Conservation (phyloP, 164 flowering plant genomes). For the Magnolia kwangsiensis region DNA sequence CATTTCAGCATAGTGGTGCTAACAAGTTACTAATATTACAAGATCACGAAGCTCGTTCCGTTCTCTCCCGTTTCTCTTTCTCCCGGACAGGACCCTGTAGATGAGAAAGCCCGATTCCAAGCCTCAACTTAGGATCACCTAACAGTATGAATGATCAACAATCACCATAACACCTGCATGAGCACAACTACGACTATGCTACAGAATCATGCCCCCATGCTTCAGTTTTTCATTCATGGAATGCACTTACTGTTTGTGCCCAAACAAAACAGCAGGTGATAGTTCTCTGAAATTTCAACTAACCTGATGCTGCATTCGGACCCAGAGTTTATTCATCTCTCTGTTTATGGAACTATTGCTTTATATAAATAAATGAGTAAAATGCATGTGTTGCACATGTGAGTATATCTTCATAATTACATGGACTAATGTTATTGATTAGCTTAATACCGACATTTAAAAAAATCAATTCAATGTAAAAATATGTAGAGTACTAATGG, state of each 20-base stretch:
- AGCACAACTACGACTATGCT: neutral
- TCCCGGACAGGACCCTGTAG: conserved; percentile 97
- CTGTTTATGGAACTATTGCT: too few relatives aligned
- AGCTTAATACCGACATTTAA: too few relatives aligned
- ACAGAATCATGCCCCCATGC: conserved; percentile 67
- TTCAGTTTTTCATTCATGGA: conserved; percentile 43
- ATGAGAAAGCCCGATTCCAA: conserved; percentile 85
- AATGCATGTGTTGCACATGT: too few relatives aligned
- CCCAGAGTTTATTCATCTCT: conserved; percentile 98
- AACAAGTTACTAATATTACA: conserved; percentile 49
- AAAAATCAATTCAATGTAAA: too few relatives aligned
- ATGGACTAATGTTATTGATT: too few relatives aligned
- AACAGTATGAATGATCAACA: conserved; percentile 77
- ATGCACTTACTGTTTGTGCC: conserved; percentile 41
- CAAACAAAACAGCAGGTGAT: conserved; percentile 34
- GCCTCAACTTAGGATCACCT: conserved; percentile 90
- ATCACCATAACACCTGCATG: conserved; percentile 74
- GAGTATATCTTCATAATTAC: too few relatives aligned
- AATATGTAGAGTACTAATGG: too few relatives aligned
- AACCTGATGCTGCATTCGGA: conserved; percentile 98
- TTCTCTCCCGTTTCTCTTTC: conserved; percentile 90
- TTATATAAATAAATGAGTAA: too few relatives aligned
- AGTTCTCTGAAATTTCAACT: conserved; percentile 31
- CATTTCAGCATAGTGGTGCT: conserved; percentile 9
- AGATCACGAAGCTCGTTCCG: conserved; percentile 99